A percentile compares a stretch with the other conserved stretches of the same genome.
phyloP scores from a whole-genome alignment of 805 yeast genomes.

The Candida xyloterini region DNA sequence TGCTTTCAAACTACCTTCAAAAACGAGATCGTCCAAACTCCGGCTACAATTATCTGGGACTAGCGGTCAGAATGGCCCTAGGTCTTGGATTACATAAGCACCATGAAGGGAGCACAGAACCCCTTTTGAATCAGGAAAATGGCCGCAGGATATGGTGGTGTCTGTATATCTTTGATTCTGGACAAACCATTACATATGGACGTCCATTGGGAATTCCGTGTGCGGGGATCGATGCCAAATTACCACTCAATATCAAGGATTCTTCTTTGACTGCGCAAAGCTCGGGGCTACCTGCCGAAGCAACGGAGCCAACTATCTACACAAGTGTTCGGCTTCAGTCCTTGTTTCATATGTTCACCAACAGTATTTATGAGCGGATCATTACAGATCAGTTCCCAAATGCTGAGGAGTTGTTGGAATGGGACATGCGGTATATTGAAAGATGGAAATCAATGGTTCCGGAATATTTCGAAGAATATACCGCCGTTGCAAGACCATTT shows the following conservation, averaged over 20 bases:
- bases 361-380: slow-evolving; percentile 17
- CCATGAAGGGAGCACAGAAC: slow-evolving; percentile 5
- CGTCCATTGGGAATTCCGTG: slow-evolving; percentile 18
- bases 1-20: slow-evolving; percentile 16
- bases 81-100: slow-evolving; percentile 16
- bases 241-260: slow-evolving; percentile 15
- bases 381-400: slow-evolving; percentile 19
- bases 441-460: slow-evolving; percentile 13
- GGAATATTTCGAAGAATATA: slow-evolving; percentile 9
- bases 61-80: slow-evolving; percentile 18
- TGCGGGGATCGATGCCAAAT: slow-evolving; percentile 14
- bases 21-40: slow-evolving; percentile 17
- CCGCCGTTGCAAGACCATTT: slow-evolving; percentile 5
- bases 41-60: slow-evolving; percentile 15
- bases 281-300: not conserved
- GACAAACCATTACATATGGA: slow-evolving; percentile 18
- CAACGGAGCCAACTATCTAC: slow-evolving; percentile 12
- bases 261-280: slow-evolving; percentile 11
- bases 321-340: slow-evolving; percentile 15
- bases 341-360: slow-evolving; percentile 17
- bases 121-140: slow-evolving; percentile 8
- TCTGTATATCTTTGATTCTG: slow-evolving; percentile 15
- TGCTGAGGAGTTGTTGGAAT: slow-evolving; percentile 12
- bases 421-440: slow-evolving; percentile 13
- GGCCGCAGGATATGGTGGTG: slow-evolving; percentile 18